Conservation (phyloP, 2,329 filamentous ascomycete species). For the Pleoardoris graminearum region DNA sequence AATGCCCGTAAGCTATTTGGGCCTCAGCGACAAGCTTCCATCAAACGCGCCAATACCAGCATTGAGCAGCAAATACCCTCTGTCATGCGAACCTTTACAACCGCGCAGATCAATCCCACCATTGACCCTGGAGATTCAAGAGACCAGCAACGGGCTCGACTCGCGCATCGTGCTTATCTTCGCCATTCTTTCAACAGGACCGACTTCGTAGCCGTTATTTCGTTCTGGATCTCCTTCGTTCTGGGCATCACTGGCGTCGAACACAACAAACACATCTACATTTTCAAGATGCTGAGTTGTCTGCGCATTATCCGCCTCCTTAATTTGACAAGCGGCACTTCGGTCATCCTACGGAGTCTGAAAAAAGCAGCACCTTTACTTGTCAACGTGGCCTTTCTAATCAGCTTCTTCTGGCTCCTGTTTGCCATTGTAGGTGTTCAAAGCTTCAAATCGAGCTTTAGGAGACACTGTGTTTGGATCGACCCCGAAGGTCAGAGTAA, state of each 20-base stretch:
- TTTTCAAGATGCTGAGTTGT: slow-evolving; percentile 97
- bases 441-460: slow-evolving; percentile 69
- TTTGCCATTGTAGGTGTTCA: slow-evolving; percentile 97
- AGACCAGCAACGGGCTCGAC: slow-evolving; percentile 79
- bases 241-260: slow-evolving; percentile 73
- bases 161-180: slow-evolving; percentile 89
- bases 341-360: slow-evolving; percentile 89
- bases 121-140: slow-evolving; percentile 62
- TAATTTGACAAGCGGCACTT: slow-evolving; percentile 88
- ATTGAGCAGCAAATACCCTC: slow-evolving; percentile 60
- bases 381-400: slow-evolving; percentile 89
- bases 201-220: slow-evolving; percentile 91
- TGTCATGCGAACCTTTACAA: slow-evolving; percentile 76
- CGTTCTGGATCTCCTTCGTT: slow-evolving; percentile 89
- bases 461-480: slow-evolving; percentile 56
- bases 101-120: slow-evolving; percentile 62
- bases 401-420: slow-evolving; percentile 95
- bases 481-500: slow-evolving; percentile 54
- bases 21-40: slow-evolving; percentile 73
- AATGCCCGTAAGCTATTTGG: slow-evolving; percentile 80
- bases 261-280: slow-evolving; percentile 70
- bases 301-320: slow-evolving; percentile 90
- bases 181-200: slow-evolving; percentile 94
- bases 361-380: slow-evolving; percentile 93
- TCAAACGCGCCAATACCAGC: slow-evolving; percentile 53